Conservation (phyloP, 2,329 filamentous ascomycete species). For the Fusarium sp. region DNA sequence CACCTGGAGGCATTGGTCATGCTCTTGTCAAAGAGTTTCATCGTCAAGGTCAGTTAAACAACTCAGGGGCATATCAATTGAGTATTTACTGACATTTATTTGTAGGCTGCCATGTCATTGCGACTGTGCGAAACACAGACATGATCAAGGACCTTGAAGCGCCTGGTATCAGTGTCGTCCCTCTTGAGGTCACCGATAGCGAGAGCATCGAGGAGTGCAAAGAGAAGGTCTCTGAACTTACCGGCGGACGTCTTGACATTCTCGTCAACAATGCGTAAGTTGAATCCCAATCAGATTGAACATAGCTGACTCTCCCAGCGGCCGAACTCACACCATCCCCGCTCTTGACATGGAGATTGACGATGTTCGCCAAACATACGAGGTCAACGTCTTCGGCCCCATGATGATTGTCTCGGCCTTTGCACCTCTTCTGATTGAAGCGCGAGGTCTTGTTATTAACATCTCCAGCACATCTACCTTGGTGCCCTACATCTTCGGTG, state of each 20-base stretch:
- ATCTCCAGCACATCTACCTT: constrained; percentile 65
- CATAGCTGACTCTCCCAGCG: constrained; percentile 50
- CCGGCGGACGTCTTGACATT: constrained; percentile 66
- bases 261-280: constrained; percentile 71
- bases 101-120: constrained; percentile 63
- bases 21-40: constrained; percentile 67
- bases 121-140: constrained; percentile 64
- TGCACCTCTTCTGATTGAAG: constrained; percentile 61
- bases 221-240: constrained; percentile 60
- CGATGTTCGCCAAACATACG: constrained; percentile 66
- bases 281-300: not conserved
- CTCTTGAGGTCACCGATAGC: constrained; percentile 66
- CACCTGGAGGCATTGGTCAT: constrained; percentile 70
- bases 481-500: constrained; percentile 65
- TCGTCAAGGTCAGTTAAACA: constrained; percentile 55
- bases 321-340: constrained; percentile 64
- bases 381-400: constrained; percentile 69
- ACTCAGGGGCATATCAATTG: rapidly evolving
- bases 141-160: constrained; percentile 61
- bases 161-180: constrained; percentile 62
- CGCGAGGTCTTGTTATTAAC: constrained; percentile 66
- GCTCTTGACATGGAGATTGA: constrained; percentile 65
- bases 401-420: constrained; percentile 68
- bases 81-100: not conserved
- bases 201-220: constrained; percentile 64